phyloP scores from a whole-genome alignment of 139 green algal species.

The Medakamo hakoo region DNA sequence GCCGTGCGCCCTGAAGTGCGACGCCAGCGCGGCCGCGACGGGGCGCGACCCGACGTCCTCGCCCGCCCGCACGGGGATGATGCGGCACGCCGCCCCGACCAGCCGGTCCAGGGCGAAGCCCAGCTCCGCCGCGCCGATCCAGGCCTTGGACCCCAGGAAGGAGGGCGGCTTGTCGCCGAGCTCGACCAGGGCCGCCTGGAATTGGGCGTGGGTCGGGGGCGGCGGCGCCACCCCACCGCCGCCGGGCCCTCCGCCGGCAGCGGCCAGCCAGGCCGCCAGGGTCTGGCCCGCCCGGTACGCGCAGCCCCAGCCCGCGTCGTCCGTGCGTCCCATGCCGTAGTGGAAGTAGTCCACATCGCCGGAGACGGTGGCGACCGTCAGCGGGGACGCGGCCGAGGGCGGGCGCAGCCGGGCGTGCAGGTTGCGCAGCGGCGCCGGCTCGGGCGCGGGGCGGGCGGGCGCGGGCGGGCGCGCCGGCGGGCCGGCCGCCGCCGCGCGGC shows the following conservation, averaged over 20 bases:
- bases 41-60: constrained; percentile 57
- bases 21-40: constrained; percentile 59
- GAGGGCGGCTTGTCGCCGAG: constrained; percentile 65
- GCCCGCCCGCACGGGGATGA: constrained; percentile 47
- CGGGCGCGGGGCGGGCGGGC: too few relatives aligned
- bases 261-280: constrained; percentile 75
- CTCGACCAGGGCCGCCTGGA: constrained; percentile 65
- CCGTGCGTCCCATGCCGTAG: constrained; percentile 18
- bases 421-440: neutral
- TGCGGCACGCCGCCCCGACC: constrained; percentile 31
- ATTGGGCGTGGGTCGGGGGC: constrained; percentile 55
- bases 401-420: neutral
- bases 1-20: constrained; percentile 70
- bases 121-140: constrained; percentile 92
- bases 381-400: neutral
- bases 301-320: constrained; percentile 89
- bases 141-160: constrained; percentile 74
- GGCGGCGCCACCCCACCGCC: constrained; percentile 11
- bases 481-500: too few relatives aligned
- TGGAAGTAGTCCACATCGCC: neutral
- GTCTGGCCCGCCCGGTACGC: constrained; percentile 94
- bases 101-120: constrained; percentile 70
- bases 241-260: too few relatives aligned
- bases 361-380: neutral
- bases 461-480: too few relatives aligned